These are phyloP conservation scores for Curvularia sp. DNA, from an alignment of 2,329 filamentous ascomycete species.

Conservation along the genomic window DNA sequence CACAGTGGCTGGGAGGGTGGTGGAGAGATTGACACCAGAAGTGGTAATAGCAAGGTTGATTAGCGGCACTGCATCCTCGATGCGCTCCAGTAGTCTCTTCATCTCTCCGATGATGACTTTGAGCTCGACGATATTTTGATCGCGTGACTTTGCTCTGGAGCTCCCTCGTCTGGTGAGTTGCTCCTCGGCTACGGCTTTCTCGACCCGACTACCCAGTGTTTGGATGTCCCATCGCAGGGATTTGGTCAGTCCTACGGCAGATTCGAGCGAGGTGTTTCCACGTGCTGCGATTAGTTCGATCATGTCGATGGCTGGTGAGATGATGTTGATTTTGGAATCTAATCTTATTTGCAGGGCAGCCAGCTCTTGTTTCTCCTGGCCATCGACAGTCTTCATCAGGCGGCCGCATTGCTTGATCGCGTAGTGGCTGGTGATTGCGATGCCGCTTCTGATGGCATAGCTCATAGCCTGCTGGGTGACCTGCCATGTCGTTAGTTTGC, in stretches of 20 bases:
- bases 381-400: slow-evolving; percentile 75
- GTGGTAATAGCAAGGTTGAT: slow-evolving; percentile 94
- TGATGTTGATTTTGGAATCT: slow-evolving; percentile 87
- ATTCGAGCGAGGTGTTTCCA: slow-evolving; percentile 82
- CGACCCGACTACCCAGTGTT: slow-evolving; percentile 75
- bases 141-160: slow-evolving; percentile 59
- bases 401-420: slow-evolving; percentile 83
- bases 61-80: slow-evolving; percentile 89
- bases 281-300: slow-evolving; percentile 85
- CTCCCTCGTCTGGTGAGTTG: slow-evolving; percentile 59
- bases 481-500: slow-evolving; percentile 48
- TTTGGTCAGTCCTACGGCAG: slow-evolving; percentile 82
- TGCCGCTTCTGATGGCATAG: slow-evolving; percentile 85
- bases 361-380: slow-evolving; percentile 75
- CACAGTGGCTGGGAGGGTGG: slow-evolving; percentile 78
- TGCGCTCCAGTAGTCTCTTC: slow-evolving; percentile 74
- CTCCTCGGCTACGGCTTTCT: slow-evolving; percentile 70
- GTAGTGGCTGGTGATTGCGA: slow-evolving; percentile 84
- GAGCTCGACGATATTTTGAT: slow-evolving; percentile 69
- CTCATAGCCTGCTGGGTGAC: slow-evolving; percentile 83
- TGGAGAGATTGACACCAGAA: slow-evolving; percentile 85
- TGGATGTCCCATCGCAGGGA: slow-evolving; percentile 84
- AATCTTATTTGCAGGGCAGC: slow-evolving; percentile 74
- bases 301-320: slow-evolving; percentile 89
- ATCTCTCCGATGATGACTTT: slow-evolving; percentile 76